phyloP scores from a whole-genome alignment of 495 filamentous ascomycete genomes.

The Clohesyomyces aquaticus region DNA sequence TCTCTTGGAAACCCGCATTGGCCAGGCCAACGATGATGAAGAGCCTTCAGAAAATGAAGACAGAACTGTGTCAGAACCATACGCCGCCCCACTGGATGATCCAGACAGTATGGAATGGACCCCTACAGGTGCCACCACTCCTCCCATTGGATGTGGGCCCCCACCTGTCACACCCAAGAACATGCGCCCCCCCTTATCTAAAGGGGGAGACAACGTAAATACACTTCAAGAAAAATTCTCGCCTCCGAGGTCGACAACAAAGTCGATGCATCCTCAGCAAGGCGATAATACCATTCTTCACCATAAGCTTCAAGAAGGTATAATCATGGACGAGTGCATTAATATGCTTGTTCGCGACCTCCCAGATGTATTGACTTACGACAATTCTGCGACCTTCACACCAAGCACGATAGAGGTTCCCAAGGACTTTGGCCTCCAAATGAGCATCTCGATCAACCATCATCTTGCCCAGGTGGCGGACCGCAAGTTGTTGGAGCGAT shows the following conservation, averaged over 20 bases:
- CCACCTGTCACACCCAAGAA: constrained; percentile 18
- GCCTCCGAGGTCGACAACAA: no score
- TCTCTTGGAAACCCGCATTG: constrained; percentile 29
- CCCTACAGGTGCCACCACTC: constrained; percentile 24
- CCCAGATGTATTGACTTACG: constrained; percentile 37
- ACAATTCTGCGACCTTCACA: constrained; percentile 34
- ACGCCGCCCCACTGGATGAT: constrained; percentile 32
- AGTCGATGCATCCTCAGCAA: no score
- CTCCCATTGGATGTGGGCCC: constrained; percentile 25
- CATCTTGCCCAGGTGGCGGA: constrained; percentile 39
- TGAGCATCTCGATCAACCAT: constrained; percentile 41
- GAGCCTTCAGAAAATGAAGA: constrained; percentile 1
- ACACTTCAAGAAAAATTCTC: constrained; percentile 4
- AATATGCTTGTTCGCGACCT: constrained; percentile 37
- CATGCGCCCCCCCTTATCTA: constrained; percentile 18
- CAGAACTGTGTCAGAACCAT: no score
- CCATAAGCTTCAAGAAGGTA: constrained; percentile 34
- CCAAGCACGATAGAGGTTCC: constrained; percentile 40
- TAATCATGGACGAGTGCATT: constrained; percentile 38
- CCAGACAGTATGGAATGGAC: constrained; percentile 41
- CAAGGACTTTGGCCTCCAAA: constrained; percentile 40
- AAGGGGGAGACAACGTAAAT: constrained; percentile 16
- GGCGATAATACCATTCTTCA: constrained; percentile 24
- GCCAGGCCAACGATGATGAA: constrained; percentile 10
- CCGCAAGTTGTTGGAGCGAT: constrained; percentile 39